Evolutionary conservation across 495 filamentous ascomycete genomes (phyloP).

Genomic region (Trichocladium antarcticum): DNA sequence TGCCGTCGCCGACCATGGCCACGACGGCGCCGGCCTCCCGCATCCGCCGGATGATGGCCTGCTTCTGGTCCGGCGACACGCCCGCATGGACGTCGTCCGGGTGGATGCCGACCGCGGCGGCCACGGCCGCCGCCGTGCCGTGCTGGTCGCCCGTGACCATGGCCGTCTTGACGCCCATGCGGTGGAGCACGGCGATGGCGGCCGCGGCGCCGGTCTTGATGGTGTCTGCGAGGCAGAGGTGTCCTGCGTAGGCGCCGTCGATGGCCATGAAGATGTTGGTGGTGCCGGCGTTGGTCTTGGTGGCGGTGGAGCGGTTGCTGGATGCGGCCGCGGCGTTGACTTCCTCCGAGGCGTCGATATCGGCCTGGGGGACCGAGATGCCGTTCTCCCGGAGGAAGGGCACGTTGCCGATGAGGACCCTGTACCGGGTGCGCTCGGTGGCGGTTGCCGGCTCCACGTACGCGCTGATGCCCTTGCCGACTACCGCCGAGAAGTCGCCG

Average conservation of each 20-base stretch:
- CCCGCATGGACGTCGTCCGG: conserved; percentile 63
- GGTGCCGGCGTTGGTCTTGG: conserved; percentile 47
- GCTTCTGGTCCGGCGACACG: conserved; percentile 79
- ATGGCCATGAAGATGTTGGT: conserved; percentile 90
- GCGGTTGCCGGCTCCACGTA: conserved; percentile 62
- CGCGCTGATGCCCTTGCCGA: conserved; percentile 80
- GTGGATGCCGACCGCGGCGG: conserved; percentile 70
- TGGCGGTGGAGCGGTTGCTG: conserved; percentile 16
- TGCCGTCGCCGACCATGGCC: conserved; percentile 97
- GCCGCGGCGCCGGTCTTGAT: conserved; percentile 82
- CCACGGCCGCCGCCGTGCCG: conserved; percentile 71
- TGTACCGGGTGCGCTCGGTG: conserved; percentile 55
- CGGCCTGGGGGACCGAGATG: conserved; percentile 52
- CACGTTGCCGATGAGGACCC: conserved; percentile 73
- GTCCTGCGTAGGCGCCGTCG: conserved; percentile 65
- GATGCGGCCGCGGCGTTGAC: conserved; percentile 41
- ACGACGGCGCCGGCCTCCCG: conserved; percentile 63
- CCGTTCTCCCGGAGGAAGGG: conserved; percentile 59
- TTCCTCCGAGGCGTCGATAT: conserved; percentile 44
- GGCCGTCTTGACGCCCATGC: conserved; percentile 72
- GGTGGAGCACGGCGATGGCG: conserved; percentile 68
- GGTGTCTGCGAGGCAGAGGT: conserved; percentile 73
- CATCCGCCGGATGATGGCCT: conserved; percentile 64
- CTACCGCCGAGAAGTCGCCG: conserved; percentile 69
- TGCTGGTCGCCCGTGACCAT: conserved; percentile 91